Evolutionary conservation across 1,139 yeast genomes (phyloP), one percentile per base, ranked within the genome.

Genomic region (Candida pseudoviswanathii): DNA sequence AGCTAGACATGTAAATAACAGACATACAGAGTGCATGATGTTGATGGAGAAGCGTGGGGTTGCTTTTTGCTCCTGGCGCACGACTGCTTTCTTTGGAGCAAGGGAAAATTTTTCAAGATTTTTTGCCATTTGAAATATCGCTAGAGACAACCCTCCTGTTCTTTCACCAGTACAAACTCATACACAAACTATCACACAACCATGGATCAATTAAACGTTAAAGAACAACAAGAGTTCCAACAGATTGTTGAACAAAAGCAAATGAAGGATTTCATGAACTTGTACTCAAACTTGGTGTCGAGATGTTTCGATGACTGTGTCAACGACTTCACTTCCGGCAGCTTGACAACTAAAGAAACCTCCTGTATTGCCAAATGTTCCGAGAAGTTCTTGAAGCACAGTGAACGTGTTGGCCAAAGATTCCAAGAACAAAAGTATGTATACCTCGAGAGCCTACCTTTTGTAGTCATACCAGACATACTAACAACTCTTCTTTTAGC

Each of bases 221-320:
- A 90, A 69, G 98, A 92, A 76, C 97, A 92, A 73, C 97, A 90
- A 75, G 96, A 91, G 65, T 92, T 92, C 72, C 97, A 91, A 73
- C 92, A 86, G 71, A 79, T 92, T 59, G 96, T 92, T 60, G 98
- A 92, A 76, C 94, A 89, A 70, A 94, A 94, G 81, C 99, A 94
- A 75, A 91, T 94, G 97, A 89, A 89, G 73, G 99, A 94, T 70
- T 94, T 92, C 85, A 92, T 92, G 98, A 86, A 95, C 70, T 83
- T 82, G 48, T 94, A 94, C 81, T 91, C 98, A 57, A 87, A 88
- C 68, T 82, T 94, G 63, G 98, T 94, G 51, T 94, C 95, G 71
- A 86, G 96, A 78, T 94, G 99, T 78, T 94, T 94, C 77, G 85
- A 85, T 52, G 98, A 94, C 75, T 94, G 99, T 77, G 97, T 94